Evolutionary conservation across 73 alveolate genomes (phyloP).

Genomic region (Symbiodinium pilosum): DNA sequence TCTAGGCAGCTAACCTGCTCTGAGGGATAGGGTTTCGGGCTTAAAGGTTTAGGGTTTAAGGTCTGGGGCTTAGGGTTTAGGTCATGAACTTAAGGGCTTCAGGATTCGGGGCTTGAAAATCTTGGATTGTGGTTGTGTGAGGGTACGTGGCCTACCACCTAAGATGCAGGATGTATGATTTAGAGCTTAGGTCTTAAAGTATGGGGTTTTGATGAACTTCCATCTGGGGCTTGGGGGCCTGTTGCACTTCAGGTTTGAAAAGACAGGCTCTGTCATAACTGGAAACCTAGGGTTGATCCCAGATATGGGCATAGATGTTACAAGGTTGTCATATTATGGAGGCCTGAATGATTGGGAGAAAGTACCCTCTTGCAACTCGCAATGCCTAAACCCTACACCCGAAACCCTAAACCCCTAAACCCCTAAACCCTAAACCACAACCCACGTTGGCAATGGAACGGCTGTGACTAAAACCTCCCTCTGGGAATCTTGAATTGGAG

Average conservation of each 20-base stretch:
- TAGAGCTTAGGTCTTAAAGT: no score
- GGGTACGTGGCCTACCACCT: no score
- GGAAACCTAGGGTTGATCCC: conserved; percentile 55
- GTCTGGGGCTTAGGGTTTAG: no score
- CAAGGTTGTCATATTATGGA: not conserved
- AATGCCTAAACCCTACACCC: not conserved
- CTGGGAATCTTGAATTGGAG: no score
- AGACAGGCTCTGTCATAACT: conserved; percentile 73
- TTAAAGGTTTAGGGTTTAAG: no score
- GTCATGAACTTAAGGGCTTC: no score
- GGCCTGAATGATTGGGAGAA: not conserved
- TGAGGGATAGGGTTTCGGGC: no score
- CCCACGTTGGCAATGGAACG: not conserved
- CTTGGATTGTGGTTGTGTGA: no score
- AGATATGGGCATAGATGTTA: no score
- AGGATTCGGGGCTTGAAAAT: no score
- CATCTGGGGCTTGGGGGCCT: not conserved
- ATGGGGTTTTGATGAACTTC: not conserved
- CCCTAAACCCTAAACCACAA: not conserved
- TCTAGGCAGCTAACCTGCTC: conserved; percentile 70
- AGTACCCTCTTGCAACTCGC: not conserved
- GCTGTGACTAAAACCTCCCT: not conserved
- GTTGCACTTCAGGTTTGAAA: conserved; percentile 77
- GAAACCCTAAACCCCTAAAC: no score
- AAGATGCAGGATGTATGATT: no score